Evolutionary conservation across 805 yeast genomes (phyloP).

Genomic region (Saccharomycopsis lassenensis): DNA sequence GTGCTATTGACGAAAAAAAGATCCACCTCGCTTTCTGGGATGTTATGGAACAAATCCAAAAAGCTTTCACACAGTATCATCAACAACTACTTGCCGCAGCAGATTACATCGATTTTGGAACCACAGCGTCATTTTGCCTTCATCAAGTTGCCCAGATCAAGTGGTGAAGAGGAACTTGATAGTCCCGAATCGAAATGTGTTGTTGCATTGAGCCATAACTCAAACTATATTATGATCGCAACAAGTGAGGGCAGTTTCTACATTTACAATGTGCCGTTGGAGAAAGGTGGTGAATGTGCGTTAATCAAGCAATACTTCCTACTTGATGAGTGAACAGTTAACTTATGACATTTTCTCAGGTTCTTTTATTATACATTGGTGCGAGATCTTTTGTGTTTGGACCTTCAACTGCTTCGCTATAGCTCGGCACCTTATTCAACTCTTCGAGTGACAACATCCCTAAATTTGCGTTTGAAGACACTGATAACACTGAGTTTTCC

Average conservation of each 20-base stretch:
- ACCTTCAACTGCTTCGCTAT: constrained; percentile 63
- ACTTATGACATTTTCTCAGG: too few relatives aligned
- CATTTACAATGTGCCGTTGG: constrained; percentile 42
- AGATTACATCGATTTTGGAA: constrained; percentile 48
- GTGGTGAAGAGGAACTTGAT: not conserved
- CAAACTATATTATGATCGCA: constrained; percentile 34
- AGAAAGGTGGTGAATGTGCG: constrained; percentile 57
- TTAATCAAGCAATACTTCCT: constrained; percentile 41
- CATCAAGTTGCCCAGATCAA: constrained; percentile 29
- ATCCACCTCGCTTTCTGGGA: constrained; percentile 21
- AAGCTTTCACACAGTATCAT: constrained; percentile 19
- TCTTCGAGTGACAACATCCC: constrained; percentile 9
- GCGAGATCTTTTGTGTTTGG: too few relatives aligned
- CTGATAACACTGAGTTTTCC: too few relatives aligned
- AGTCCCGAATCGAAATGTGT: constrained; percentile 12
- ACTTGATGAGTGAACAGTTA: constrained; percentile 21
- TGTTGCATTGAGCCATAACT: constrained; percentile 25
- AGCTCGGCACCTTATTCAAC: constrained; percentile 71
- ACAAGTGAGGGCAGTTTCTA: constrained; percentile 44
- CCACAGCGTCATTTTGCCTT: constrained; percentile 60
- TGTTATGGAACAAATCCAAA: constrained; percentile 22
- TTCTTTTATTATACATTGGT: too few relatives aligned
- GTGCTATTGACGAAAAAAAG: constrained; percentile 7
- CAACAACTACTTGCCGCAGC: constrained; percentile 35
- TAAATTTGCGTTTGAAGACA: constrained; percentile 22